A percentile compares a stretch with the other conserved stretches of the same genome.
These are phyloP conservation scores for Boletus vermiculosoides DNA, from an alignment of 768 basidiomycete genomes.

Conservation along the genomic window DNA sequence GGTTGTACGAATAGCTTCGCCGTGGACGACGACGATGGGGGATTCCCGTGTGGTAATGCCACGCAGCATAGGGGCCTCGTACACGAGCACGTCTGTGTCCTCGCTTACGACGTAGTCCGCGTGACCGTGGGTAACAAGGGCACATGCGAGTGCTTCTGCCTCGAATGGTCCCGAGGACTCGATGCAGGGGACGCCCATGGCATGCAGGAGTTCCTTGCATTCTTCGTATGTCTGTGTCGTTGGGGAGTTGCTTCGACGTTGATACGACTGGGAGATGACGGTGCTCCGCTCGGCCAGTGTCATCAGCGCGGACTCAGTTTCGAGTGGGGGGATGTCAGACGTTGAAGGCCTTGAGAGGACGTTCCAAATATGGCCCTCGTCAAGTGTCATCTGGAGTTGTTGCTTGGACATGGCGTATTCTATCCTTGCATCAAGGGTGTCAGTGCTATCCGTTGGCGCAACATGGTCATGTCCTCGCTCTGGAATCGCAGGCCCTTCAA, in stretches of 20 bases:
- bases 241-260: constrained; percentile 60
- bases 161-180: constrained; percentile 69
- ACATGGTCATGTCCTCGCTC: constrained; percentile 1
- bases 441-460: constrained; percentile 10
- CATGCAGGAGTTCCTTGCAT: constrained; percentile 61
- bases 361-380: constrained; percentile 64
- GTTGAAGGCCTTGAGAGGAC: constrained; percentile 32
- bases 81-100: constrained; percentile 84
- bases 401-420: constrained; percentile 58
- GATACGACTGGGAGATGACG: constrained; percentile 61
- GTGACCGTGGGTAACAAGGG: constrained; percentile 67
- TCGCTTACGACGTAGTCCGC: constrained; percentile 92
- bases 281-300: constrained; percentile 51
- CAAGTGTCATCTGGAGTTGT: constrained; percentile 56
- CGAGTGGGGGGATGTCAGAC: constrained; percentile 12
- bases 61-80: constrained; percentile 79
- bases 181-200: constrained; percentile 83
- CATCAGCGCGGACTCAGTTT: constrained; percentile 25
- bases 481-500: constrained; percentile 15
- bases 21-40: constrained; percentile 65
- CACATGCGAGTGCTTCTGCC: constrained; percentile 82
- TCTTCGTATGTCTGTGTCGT: constrained; percentile 66
- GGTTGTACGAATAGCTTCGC: constrained; percentile 54
- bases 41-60: constrained; percentile 61
- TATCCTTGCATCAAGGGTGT: constrained; percentile 36